These are phyloP conservation scores for Wickerhamomyces sydowiorum DNA, from an alignment of 805 yeast genomes.

Conservation along the genomic window DNA sequence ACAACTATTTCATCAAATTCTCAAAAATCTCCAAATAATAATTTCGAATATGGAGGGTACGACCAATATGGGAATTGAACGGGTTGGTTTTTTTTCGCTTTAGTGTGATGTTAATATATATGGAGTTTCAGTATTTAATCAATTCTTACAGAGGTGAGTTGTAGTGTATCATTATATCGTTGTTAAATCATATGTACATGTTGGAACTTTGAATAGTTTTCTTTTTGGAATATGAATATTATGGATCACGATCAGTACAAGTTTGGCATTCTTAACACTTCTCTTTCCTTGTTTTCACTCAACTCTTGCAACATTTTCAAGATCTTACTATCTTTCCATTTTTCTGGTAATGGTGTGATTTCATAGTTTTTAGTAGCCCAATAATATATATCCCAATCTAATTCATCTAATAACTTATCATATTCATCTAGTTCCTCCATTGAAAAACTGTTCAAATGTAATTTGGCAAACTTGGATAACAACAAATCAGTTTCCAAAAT, in stretches of 20 bases:
- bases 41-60: slow-evolving; percentile 34
- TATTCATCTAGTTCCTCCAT: slow-evolving; percentile 75
- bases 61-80: slow-evolving; percentile 26
- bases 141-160: too few relatives aligned
- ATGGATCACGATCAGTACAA: slow-evolving; percentile 18
- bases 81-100: too few relatives aligned
- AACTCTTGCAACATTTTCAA: slow-evolving; percentile 63
- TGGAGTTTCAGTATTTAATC: too few relatives aligned
- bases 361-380: slow-evolving; percentile 89
- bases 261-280: slow-evolving; percentile 84
- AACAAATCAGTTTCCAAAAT: slow-evolving; percentile 89
- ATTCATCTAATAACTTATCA: slow-evolving; percentile 78
- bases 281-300: slow-evolving; percentile 66
- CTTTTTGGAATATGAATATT: not conserved
- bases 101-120: not conserved
- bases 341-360: slow-evolving; percentile 81
- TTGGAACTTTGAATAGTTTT: too few relatives aligned
- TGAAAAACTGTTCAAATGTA: slow-evolving; percentile 53
- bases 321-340: slow-evolving; percentile 68
- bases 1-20: slow-evolving; percentile 1
- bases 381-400: slow-evolving; percentile 99
- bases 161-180: too few relatives aligned
- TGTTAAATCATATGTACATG: too few relatives aligned
- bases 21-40: slow-evolving; percentile 21
- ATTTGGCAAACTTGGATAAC: slow-evolving; percentile 79